Evolutionary conservation across 2,329 filamentous ascomycete species (phyloP).

Genomic region (Fonsecaea multimorphosa): DNA sequence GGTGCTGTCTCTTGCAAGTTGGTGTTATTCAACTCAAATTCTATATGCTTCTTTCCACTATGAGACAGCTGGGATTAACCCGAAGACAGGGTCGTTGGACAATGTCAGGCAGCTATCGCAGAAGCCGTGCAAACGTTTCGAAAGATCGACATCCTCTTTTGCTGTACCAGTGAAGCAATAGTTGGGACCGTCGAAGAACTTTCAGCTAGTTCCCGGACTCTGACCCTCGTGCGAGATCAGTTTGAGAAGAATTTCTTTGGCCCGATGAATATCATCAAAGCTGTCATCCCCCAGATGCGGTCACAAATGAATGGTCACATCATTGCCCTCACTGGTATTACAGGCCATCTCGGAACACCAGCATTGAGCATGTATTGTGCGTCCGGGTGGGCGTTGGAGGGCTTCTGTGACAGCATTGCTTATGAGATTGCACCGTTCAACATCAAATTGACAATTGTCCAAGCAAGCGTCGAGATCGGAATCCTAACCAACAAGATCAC

Average conservation of each 20-base stretch:
- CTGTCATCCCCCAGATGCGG: slow-evolving; percentile 78
- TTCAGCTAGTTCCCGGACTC: slow-evolving; percentile 71
- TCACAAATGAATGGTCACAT: slow-evolving; percentile 85
- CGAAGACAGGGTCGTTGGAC: slow-evolving; percentile 60
- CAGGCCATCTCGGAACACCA: slow-evolving; percentile 89
- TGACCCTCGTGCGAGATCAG: slow-evolving; percentile 83
- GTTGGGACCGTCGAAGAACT: slow-evolving; percentile 92
- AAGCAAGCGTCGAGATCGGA: slow-evolving; percentile 91
- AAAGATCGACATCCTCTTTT: slow-evolving; percentile 85
- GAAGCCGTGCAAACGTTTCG: slow-evolving; percentile 85
- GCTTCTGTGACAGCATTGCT: slow-evolving; percentile 90
- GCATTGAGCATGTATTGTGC: slow-evolving; percentile 90
- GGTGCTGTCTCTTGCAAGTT: neutral
- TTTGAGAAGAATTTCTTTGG: slow-evolving; percentile 96
- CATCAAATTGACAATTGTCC: slow-evolving; percentile 92
- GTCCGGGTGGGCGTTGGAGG: slow-evolving; percentile 92
- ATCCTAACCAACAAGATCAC: slow-evolving; percentile 85
- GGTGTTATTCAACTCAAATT: neutral
- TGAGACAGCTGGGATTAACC: slow-evolving; percentile 13
- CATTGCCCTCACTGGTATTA: slow-evolving; percentile 85
- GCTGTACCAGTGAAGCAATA: slow-evolving; percentile 86
- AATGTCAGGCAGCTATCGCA: slow-evolving; percentile 84
- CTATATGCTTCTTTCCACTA: neutral
- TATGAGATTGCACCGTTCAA: slow-evolving; percentile 98
- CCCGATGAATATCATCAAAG: slow-evolving; percentile 94